Evolutionary conservation across 768 basidiomycete genomes (phyloP), one percentile per base, ranked within the genome.

Genomic region (Bullera alba): DNA sequence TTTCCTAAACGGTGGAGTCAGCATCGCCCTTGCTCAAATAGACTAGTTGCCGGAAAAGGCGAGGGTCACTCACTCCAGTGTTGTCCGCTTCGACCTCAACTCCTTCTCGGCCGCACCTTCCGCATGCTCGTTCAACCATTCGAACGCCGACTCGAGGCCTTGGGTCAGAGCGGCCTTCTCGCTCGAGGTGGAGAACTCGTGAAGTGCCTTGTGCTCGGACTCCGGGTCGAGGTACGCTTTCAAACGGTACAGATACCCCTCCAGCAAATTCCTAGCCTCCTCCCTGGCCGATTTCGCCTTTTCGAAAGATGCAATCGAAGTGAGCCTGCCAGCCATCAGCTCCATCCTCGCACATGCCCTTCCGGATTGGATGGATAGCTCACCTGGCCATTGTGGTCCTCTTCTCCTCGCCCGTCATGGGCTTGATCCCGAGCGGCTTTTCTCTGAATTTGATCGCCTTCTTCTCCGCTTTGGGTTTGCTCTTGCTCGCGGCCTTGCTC

Each of bases 181-280:
- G 5, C 69, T 66, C 7, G 77, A 73, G 56, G 83, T 84, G 4
- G 90, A 92, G 69, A 85, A 92, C 64, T 86, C 84, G 72, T 82
- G 81, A 75, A 97, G 87, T 2, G 88, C 86, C 5, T 83, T 81
- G 6, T 81, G 79, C 4, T 80, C 80, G 10, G 80, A 79, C 32
- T 85, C 82, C 15, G 56, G 50, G 26, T 80, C 78, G 26, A 96
- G 76, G 8, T 93, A 77, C 65, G 90, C 90, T 19, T 87, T 83
- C 28, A 95, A 74, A 53, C 84, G 80, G 75, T 99, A 99, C n/a
- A 97, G 73, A 67, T 95, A 95, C 27, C 84, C 81, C 72, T 99
- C 95, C 45, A 99, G 81, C 22, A 80, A 77, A 73, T 99, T 99
- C 26, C 85, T 79, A 2, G 89, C 88, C 70, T 97, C 95, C 63